Conservation (phyloP, 139 green algal genomes). For the Chlamydomonas applanata region DNA sequence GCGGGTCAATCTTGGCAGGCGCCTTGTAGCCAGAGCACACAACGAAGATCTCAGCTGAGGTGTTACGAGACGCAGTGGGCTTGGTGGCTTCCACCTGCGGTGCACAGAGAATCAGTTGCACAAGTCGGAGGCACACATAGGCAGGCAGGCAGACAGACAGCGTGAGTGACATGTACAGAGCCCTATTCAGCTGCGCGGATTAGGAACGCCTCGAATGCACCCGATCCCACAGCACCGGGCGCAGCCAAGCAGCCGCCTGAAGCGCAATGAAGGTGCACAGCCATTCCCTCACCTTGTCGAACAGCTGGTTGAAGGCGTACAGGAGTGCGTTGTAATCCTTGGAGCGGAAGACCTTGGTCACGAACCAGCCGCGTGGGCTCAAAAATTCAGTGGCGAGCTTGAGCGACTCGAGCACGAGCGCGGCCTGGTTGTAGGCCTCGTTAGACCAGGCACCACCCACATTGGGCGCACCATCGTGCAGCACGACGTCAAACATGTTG, state of each 20-base stretch:
- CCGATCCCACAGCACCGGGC: no score
- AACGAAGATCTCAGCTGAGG: slow-evolving; percentile 97
- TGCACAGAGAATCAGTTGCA: not conserved
- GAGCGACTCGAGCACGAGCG: slow-evolving; percentile 90
- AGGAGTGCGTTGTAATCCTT: slow-evolving; percentile 93
- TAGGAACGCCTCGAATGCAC: no score
- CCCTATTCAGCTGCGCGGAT: no score
- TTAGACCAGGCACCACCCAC: slow-evolving; percentile 90
- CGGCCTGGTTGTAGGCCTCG: slow-evolving; percentile 88
- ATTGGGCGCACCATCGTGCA: slow-evolving; percentile 98
- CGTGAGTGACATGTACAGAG: no score
- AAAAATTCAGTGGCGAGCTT: slow-evolving; percentile 91
- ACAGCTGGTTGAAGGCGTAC: slow-evolving; percentile 97
- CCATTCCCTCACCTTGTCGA: slow-evolving; percentile 75
- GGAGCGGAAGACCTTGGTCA: slow-evolving; percentile 93
- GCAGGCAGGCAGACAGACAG: no score
- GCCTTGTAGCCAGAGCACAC: slow-evolving; percentile 96
- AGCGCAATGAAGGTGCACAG: no score
- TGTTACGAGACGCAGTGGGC: slow-evolving; percentile 83
- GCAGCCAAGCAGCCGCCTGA: no score
- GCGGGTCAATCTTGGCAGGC: slow-evolving; percentile 94
- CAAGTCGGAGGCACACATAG: not conserved
- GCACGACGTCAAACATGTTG: slow-evolving; percentile 85
- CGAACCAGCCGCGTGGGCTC: slow-evolving; percentile 83
- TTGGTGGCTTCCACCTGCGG: slow-evolving; percentile 83